Evolutionary conservation across 2,329 filamentous ascomycete genomes (phyloP).

Genomic region (Ophiostoma novo-ulmi): DNA sequence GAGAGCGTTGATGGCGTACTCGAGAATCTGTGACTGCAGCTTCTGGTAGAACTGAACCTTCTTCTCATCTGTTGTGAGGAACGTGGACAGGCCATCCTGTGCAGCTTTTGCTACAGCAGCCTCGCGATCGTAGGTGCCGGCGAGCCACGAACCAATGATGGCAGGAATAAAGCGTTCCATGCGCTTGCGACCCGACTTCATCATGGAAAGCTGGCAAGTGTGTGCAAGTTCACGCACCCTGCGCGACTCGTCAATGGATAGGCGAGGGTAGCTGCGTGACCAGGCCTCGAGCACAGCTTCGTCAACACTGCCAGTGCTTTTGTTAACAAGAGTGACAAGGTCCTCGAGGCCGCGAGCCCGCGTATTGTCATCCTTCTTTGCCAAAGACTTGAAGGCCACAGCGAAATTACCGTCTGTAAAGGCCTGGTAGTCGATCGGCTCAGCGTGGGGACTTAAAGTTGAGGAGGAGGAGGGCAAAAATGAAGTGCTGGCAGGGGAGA

Average conservation of each 20-base stretch:
- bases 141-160: conserved; percentile 83
- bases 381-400: conserved; percentile 86
- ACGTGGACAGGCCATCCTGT: conserved; percentile 65
- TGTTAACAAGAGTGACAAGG: conserved; percentile 58
- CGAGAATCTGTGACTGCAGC: conserved; percentile 74
- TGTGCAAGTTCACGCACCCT: conserved; percentile 86
- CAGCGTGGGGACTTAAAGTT: conserved; percentile 61
- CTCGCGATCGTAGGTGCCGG: conserved; percentile 82
- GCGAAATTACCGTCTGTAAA: conserved; percentile 76
- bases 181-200: conserved; percentile 66
- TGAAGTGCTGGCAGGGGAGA: neutral
- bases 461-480: neutral
- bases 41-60: conserved; percentile 68
- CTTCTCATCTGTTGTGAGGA: conserved; percentile 79
- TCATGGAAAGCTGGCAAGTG: conserved; percentile 59
- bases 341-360: conserved; percentile 89
- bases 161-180: conserved; percentile 74
- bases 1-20: conserved; percentile 75
- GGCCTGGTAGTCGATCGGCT: conserved; percentile 70
- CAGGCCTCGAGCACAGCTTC: conserved; percentile 82
- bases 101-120: conserved; percentile 70
- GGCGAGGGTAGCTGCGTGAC: conserved; percentile 79
- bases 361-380: conserved; percentile 89
- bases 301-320: conserved; percentile 58
- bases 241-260: conserved; percentile 83